phyloP scores from a whole-genome alignment of 192 early-diverging fungal genomes.

The Lunasporangiospora selenospora region DNA sequence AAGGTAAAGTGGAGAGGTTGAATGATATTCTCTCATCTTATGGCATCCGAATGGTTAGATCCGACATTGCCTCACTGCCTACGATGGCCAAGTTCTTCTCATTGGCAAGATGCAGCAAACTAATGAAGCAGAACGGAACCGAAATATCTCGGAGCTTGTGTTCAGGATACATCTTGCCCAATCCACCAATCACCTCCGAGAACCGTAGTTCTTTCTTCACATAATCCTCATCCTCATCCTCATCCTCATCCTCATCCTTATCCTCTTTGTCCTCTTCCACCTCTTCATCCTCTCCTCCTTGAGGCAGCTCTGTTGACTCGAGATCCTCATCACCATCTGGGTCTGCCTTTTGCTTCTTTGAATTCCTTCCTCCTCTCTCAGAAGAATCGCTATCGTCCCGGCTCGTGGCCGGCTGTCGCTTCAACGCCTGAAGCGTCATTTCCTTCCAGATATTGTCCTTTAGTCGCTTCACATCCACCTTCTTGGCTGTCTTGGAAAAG shows the following conservation, averaged over 20 bases:
- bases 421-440: slow-evolving; percentile 48
- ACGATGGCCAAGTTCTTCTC: slow-evolving; percentile 82
- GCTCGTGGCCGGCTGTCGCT: slow-evolving; percentile 30
- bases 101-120: slow-evolving; percentile 95
- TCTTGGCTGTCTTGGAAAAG: slow-evolving; percentile 89
- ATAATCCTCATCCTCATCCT: slow-evolving; percentile 13
- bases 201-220: slow-evolving; percentile 74
- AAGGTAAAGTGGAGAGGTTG: too few relatives aligned
- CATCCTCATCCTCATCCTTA: not conserved
- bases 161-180: slow-evolving; percentile 78
- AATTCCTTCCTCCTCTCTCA: not conserved
- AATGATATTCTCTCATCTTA: too few relatives aligned
- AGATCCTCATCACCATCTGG: too few relatives aligned
- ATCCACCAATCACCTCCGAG: slow-evolving; percentile 71
- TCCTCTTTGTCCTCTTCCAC: too few relatives aligned
- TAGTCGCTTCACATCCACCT: slow-evolving; percentile 92
- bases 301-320: slow-evolving; percentile 3
- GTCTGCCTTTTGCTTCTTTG: slow-evolving; percentile 7
- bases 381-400: slow-evolving; percentile 7
- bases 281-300: slow-evolving; percentile 18
- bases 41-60: slow-evolving; percentile 41
- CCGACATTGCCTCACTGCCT: slow-evolving; percentile 25
- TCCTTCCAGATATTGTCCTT: slow-evolving; percentile 98
- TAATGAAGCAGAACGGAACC: slow-evolving; percentile 97
- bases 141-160: slow-evolving; percentile 91